A percentile compares a stretch with the other conserved stretches of the same genome.
Conservation (phyloP, 495 filamentous ascomycete genomes). For the Penicillium arizonense region DNA sequence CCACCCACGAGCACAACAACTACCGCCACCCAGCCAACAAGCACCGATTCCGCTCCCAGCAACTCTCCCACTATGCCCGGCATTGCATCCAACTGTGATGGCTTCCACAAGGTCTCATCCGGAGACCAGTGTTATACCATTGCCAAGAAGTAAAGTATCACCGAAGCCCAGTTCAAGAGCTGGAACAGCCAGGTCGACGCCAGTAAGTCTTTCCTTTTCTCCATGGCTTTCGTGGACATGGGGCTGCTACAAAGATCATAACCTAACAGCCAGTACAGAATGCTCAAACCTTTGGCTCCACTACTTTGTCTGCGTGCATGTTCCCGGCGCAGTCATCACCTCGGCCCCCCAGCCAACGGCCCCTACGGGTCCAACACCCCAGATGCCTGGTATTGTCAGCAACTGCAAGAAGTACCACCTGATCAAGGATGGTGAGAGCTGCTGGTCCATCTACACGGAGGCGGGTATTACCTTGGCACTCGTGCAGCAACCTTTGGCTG, state of each 20-base stretch:
- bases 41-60: constrained; percentile 14
- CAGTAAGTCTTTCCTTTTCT: constrained; percentile 2
- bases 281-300: constrained; percentile 22
- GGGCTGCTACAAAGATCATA: too few relatives aligned
- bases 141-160: constrained; percentile 16
- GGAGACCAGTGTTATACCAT: constrained; percentile 37
- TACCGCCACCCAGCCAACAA: neutral
- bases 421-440: neutral
- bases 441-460: neutral
- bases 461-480: too few relatives aligned
- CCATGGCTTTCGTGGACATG: too few relatives aligned
- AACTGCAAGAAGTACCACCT: constrained; percentile 36
- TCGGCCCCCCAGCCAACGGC: too few relatives aligned
- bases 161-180: constrained; percentile 14
- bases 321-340: constrained; percentile 6
- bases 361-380: constrained; percentile 28
- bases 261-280: neutral
- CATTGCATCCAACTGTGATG: constrained; percentile 39
- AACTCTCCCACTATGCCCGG: constrained; percentile 37
- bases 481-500: constrained; percentile 18
- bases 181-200: constrained; percentile 33
- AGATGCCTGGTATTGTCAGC: constrained; percentile 34
- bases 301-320: constrained; percentile 20
- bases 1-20: constrained; percentile 2
- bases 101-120: constrained; percentile 30